Base-by-base conservation (phyloP, 352 stramenopile genomes). In the Thalassiosira delicatula region DNA sequence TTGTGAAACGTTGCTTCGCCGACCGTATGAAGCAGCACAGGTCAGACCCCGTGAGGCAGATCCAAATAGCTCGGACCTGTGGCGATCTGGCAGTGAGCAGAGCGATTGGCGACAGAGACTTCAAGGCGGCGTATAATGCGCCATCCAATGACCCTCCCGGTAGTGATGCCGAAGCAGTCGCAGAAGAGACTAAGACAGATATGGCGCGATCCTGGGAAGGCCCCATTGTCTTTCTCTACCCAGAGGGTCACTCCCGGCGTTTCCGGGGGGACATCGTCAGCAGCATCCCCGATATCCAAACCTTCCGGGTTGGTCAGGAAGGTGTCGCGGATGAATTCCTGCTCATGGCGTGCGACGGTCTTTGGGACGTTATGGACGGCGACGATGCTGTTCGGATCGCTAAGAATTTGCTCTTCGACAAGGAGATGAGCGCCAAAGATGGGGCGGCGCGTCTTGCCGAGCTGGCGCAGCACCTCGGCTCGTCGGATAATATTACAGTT, bases 401-500 rank as follows among this genome's bases (percentile, higher is more conserved):
- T 40, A 86, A 82, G 46, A 79, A 90, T 71, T 76, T 93, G 25
- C 61, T 93, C 14, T 90, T 91, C 66, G 76, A 85, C n/a, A 87
- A 89, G 63, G 84, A 87, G 37, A 80, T 81, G 17, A 83, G 78
- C 56, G 85, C 89, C 0, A 89, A 92, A 62, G 70, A 90, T 66
- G 81, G 81, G 12, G 87, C 89, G 51, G 79, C 81, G 37, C 82
- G 88, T 40, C 71, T 94, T 21, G 86, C 88, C n/a, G 84, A 94
- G 71, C 81, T 94, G n/a, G 90, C 88, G 12, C 88, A 91, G 61
- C 84, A 92, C 67, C 70, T 94, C 33, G 88, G 88, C 35, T 93
- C 88, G 12, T 92, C 84, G 25, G 90, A 94, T 59, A 94, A 94
- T 70, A 86, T 92, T 53, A 94, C 90, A 32, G 88, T 93, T 1